Evolutionary conservation across 257 asterid genomes (phyloP).

Genomic region (Solanum chaucha): DNA sequence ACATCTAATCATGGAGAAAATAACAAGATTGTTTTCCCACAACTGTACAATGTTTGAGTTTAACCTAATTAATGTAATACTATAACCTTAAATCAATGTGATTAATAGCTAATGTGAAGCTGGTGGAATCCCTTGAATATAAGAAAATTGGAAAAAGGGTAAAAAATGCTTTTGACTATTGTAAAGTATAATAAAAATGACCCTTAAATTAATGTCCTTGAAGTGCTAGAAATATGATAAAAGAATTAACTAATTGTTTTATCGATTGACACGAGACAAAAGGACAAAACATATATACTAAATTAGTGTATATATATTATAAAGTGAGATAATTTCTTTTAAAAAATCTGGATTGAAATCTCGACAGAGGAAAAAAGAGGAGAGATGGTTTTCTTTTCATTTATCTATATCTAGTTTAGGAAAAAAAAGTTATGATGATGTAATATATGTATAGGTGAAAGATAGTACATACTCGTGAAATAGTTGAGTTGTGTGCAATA

Average conservation of each 20-base stretch:
- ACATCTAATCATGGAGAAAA: background rate
- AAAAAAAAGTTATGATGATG: background rate
- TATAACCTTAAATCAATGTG: background rate
- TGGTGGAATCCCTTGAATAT: background rate
- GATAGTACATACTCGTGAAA: background rate
- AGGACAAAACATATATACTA: too few species aligned
- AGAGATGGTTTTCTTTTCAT: background rate
- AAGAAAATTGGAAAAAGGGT: background rate
- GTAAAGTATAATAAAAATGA: background rate
- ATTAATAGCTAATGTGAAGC: background rate
- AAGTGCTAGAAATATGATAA: background rate
- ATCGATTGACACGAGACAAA: background rate
- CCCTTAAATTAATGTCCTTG: background rate
- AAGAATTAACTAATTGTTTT: too few species aligned
- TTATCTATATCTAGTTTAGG: background rate
- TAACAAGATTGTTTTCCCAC: background rate
- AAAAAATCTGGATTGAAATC: background rate
- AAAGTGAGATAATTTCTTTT: background rate
- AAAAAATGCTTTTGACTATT: background rate
- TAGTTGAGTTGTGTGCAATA: background rate
- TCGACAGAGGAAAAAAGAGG: background rate
- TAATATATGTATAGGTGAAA: background rate
- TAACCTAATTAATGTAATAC: background rate
- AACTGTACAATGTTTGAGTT: background rate
- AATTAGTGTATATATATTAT: too few species aligned